These are phyloP conservation scores for Beauveria rudraprayagi DNA, from an alignment of 2,329 filamentous ascomycete species.

Conservation along the genomic window DNA sequence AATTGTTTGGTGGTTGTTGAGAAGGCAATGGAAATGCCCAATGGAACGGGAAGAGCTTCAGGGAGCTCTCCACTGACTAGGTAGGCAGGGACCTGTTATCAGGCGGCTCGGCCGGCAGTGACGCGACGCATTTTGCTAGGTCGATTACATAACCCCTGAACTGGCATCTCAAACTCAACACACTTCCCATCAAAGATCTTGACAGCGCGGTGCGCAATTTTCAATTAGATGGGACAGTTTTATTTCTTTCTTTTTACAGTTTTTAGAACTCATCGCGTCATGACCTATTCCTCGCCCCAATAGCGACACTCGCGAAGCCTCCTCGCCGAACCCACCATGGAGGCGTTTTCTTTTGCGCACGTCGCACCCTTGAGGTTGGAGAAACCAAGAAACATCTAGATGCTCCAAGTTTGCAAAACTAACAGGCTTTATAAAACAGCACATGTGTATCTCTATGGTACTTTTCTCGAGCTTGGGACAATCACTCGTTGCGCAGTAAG, in stretches of 20 bases:
- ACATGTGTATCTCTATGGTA: conserved; percentile 30
- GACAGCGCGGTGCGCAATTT: neutral
- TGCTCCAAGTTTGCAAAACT: neutral
- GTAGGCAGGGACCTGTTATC: neutral
- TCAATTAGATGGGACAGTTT: neutral
- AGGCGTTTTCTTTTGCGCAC: neutral
- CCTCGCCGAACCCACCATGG: neutral
- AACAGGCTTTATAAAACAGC: neutral
- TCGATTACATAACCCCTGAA: conserved; percentile 9
- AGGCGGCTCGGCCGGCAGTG: conserved; percentile 1
- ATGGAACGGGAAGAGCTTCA: neutral
- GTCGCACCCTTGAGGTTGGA: conserved; percentile 4
- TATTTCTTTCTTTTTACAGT: neutral
- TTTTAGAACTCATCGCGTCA: neutral
- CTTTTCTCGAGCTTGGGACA: conserved; percentile 37
- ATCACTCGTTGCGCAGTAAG: conserved; percentile 41
- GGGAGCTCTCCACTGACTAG: neutral
- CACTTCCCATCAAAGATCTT: neutral
- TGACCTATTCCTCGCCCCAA: neutral
- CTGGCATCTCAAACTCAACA: neutral
- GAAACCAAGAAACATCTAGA: neutral
- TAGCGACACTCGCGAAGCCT: neutral
- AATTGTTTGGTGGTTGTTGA: neutral
- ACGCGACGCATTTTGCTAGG: neutral
- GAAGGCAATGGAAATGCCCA: neutral